Base-by-base conservation (phyloP, 495 filamentous ascomycete genomes). In the Neohortaea acidophila region DNA sequence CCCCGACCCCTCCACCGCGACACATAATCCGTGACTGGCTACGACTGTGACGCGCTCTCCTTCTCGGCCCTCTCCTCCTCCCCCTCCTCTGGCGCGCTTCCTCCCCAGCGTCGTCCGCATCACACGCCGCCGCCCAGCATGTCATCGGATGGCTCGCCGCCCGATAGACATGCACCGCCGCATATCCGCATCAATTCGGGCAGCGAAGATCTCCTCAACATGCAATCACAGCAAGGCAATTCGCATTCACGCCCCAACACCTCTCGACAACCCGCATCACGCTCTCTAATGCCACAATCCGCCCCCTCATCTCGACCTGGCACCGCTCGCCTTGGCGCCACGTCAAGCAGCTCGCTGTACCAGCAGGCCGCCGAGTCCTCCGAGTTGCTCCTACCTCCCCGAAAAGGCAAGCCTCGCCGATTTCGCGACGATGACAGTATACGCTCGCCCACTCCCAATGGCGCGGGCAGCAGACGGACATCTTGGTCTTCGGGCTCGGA, bases 181-280 rank as follows among this genome's bases (percentile, higher is more conserved):
- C 73, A 75, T 41, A 68, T 77, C 31, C 63, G 67, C 32, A 62
- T 79, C 21, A 77, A 77, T 43, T 74, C 70, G 11, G 71, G 64
- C 11, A 61, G 58, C 27, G 63, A 71, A 38, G 62, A 75, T 45
- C 60, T 70, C 5, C 60, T 69, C 34, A 35, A 49, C 8, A 60
- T 39, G 21, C 11, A 19, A 14, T 22, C 24, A 15, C 15, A 38
- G 42, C 55, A 34, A 41, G 51, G 38, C 48, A 48, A 35, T 51
- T 2, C 35, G 2, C 38, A 2, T 24, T 37, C 28, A 13, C 48
- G 45, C 39, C 57, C 49, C 51, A 17, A 56, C 51, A 47, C 63
- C 47, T 36, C 58, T 26, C 45, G 51, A 29, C 62, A 56, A 41
- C 21, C 29, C 43, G 58, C 47, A 29, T 38, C 62, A 21, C 55